These are phyloP conservation scores for Pseudoperonospora humuli DNA, from an alignment of 352 stramenopile species.

Conservation along the genomic window DNA sequence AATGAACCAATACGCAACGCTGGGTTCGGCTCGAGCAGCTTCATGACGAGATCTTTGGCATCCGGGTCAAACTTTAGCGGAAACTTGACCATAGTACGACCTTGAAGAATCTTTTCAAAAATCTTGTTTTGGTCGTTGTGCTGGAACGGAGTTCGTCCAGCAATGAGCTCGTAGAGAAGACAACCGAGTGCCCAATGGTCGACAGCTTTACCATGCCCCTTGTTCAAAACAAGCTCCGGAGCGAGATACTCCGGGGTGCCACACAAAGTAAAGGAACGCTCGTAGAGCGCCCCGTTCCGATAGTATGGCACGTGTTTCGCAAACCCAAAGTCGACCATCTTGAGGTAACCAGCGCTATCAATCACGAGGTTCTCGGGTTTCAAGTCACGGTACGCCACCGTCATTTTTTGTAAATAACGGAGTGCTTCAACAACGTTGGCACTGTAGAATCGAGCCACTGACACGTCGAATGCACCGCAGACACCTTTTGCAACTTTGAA, in stretches of 20 bases:
- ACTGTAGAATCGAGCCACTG: no score
- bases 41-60: constrained; percentile 71
- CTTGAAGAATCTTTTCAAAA: constrained; percentile 82
- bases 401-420: constrained; percentile 33
- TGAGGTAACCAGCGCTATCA: constrained; percentile 22
- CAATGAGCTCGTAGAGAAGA: constrained; percentile 73
- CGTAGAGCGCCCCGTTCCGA: constrained; percentile 55
- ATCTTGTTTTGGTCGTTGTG: constrained; percentile 85
- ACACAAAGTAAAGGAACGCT: constrained; percentile 81
- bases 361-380: constrained; percentile 56
- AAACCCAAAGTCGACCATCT: constrained; percentile 69
- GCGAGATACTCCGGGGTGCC: constrained; percentile 83
- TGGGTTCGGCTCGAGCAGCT: constrained; percentile 75
- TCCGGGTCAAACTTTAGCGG: constrained; percentile 67
- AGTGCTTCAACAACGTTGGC: no score
- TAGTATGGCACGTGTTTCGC: constrained; percentile 80
- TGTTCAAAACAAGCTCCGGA: constrained; percentile 79
- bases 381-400: constrained; percentile 44
- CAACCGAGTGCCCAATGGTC: constrained; percentile 80
- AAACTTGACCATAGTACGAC: constrained; percentile 67
- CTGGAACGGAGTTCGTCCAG: constrained; percentile 73
- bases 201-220: constrained; percentile 72
- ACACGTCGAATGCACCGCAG: no score
- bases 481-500: no score
- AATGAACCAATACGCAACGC: constrained; percentile 67